A percentile compares a stretch with the other conserved stretches of the same genome.
Conservation (phyloP, 176 grass and related monocot species). For the Oropetium thomaeum region DNA sequence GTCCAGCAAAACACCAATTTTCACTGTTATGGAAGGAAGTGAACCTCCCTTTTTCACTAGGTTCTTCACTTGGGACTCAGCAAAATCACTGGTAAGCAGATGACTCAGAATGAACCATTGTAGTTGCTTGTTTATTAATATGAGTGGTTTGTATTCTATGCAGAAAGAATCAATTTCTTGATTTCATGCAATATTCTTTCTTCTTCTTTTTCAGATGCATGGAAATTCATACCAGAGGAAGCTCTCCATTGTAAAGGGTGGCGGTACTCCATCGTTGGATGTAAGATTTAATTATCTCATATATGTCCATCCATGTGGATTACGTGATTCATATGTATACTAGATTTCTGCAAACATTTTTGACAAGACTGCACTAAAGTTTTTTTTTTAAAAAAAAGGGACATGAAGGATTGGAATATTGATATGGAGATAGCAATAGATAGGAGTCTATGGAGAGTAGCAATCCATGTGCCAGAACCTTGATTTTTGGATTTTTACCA, state of each 20-base stretch:
- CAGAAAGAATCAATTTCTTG: conserved; percentile 5
- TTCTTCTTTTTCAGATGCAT: conserved; percentile 59
- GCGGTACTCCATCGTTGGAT: conserved; percentile 58
- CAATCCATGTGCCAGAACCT: too few species aligned
- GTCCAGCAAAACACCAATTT: conserved; percentile 63
- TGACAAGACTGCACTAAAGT: background rate
- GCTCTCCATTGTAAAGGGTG: conserved; percentile 73
- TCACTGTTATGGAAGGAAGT: conserved; percentile 68
- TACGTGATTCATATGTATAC: background rate
- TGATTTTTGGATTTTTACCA: too few species aligned
- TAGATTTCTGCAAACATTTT: conserved; percentile 26
- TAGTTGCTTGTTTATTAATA: conserved; percentile 18
- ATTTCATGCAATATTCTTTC: background rate
- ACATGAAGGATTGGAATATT: too few species aligned
- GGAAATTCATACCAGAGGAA: conserved; percentile 94
- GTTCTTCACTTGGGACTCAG: conserved; percentile 82
- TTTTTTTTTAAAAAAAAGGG: too few species aligned
- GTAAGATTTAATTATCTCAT: conserved; percentile 46
- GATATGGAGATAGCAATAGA: too few species aligned
- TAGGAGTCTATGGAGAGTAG: too few species aligned
- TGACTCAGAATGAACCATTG: conserved; percentile 1
- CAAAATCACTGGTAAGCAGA: conserved; percentile 67
- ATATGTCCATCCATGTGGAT: background rate
- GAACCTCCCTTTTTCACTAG: conserved; percentile 85
- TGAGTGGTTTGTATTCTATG: conserved; percentile 11